Evolutionary conservation across 2,329 filamentous ascomycete species (phyloP).

Genomic region (Verticillium nonalfalfae): DNA sequence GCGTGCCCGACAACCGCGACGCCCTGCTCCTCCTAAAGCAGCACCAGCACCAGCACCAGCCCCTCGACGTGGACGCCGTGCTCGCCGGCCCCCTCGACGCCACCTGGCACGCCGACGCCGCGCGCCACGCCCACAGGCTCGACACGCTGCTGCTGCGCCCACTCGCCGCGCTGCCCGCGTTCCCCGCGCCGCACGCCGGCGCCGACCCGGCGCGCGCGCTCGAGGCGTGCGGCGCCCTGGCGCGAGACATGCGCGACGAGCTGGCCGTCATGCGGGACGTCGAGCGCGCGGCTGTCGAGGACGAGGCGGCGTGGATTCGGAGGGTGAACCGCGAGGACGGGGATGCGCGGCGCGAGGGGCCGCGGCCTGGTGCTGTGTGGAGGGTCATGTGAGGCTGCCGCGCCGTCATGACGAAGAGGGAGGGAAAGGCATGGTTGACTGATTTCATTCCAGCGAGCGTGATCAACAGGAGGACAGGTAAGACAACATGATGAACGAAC

Average conservation of each 20-base stretch:
- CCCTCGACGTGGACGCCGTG: constrained; percentile 26
- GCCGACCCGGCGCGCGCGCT: constrained; percentile 42
- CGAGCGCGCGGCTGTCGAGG: constrained; percentile 47
- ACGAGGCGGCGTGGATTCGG: constrained; percentile 55
- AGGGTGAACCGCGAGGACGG: constrained; percentile 39
- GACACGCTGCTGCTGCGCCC: constrained; percentile 41
- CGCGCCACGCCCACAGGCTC: constrained; percentile 44
- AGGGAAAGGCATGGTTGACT: not conserved
- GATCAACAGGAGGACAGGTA: not conserved
- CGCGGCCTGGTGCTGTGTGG: constrained; percentile 42
- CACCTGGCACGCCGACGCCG: constrained; percentile 53
- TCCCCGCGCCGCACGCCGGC: constrained; percentile 10
- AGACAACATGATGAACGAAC: not conserved
- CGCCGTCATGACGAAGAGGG: not conserved
- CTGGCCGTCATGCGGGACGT: constrained; percentile 56
- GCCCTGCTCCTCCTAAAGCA: no score
- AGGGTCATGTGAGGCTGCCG: constrained; percentile 17
- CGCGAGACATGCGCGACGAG: constrained; percentile 57
- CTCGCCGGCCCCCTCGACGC: constrained; percentile 51
- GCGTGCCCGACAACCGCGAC: constrained; percentile 26
- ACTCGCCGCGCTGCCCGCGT: constrained; percentile 37
- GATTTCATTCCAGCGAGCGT: not conserved
- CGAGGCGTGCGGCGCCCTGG: constrained; percentile 37
- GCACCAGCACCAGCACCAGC: constrained; percentile 29
- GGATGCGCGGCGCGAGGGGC: constrained; percentile 21